Evolutionary conservation across 768 basidiomycete species (phyloP), one percentile per base, ranked within the genome.

Genomic region (Lanmaoa pseudosensibilis): DNA sequence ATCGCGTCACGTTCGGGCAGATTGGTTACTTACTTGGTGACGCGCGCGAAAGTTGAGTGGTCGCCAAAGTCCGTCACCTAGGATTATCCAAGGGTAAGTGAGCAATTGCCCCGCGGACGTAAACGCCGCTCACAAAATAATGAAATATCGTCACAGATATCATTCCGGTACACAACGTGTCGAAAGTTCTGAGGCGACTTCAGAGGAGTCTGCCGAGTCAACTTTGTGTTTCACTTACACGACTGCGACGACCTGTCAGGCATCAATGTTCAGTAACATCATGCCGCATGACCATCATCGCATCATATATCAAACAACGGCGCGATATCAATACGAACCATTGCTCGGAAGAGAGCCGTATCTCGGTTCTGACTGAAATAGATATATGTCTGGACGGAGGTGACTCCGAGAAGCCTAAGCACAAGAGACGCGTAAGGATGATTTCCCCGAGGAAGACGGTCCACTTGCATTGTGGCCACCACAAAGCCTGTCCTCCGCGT

Each of bases 1-100:
- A 46, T 5, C 18, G 21, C 21, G 4, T 36, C 11, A 23, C 39
- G 18, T 43, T 23, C 12, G n/a, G n/a, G 38, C 6, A 46, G 33
- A 25, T 19, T 21, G 30, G 5, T 4, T 19, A 54, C 60, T 55
- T 39, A 46, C 61, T 34, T 36, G 32, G 21, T 7, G 32, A 56
- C 9, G 37, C 3, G 1, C 0, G 18, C 11, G 4, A 59, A 46
- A 32, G 11, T 46, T 19, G 3, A 32, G 37, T 32, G 41, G 34
- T 62, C 32, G 32, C 46, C 52, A 23, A 49, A 48, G 44, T 58
- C 38, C 6, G 13, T 5, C 13, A 63, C 6, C 52, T 59, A 33
- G 6, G 34, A 3, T 9, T 37, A 32, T 41, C 18, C 18, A 21
- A 32, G n/a, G 37, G 50, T 23, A 18, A 37, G 15, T 33, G 39